Conservation (phyloP, 176 grass and related monocot genomes). For the Rhynchospora pubera region DNA sequence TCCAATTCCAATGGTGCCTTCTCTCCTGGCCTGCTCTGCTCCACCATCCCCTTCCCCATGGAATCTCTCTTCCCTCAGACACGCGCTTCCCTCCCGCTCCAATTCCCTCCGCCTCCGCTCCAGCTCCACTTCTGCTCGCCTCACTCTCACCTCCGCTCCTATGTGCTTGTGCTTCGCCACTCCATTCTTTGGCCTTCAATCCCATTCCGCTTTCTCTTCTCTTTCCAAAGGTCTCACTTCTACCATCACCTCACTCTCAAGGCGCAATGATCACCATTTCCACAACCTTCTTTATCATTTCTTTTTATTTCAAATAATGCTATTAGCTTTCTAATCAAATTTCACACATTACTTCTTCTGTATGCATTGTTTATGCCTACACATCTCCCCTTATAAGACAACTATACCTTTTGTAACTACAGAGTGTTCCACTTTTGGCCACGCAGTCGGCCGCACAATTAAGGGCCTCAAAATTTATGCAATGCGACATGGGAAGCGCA, state of each 20-base stretch:
- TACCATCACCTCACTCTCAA: not conserved
- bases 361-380: not conserved
- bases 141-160: conserved; percentile 19
- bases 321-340: not conserved
- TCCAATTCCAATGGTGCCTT: conserved; percentile 60
- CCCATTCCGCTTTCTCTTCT: conserved; percentile 30
- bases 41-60: conserved; percentile 41
- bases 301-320: not conserved
- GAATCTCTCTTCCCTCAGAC: conserved; percentile 44
- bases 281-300: not conserved
- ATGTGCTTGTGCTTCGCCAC: conserved; percentile 26
- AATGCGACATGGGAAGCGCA: conserved; percentile 70
- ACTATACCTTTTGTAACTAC: not conserved
- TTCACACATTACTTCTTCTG: too few relatives aligned
- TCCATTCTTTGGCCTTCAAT: conserved; percentile 51
- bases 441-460: conserved; percentile 36
- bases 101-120: not conserved
- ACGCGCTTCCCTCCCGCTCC: conserved; percentile 46
- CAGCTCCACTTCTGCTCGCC: not conserved
- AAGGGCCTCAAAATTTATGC: conserved; percentile 60
- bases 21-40: conserved; percentile 22
- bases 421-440: conserved; percentile 48
- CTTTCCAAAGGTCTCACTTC: conserved; percentile 23
- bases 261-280: not conserved
- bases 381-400: not conserved